Percentiles rank a stretch among this genome's conserved stretches.
Conservation (phyloP, 2,329 filamentous ascomycete species). For the Nemania sp. region DNA sequence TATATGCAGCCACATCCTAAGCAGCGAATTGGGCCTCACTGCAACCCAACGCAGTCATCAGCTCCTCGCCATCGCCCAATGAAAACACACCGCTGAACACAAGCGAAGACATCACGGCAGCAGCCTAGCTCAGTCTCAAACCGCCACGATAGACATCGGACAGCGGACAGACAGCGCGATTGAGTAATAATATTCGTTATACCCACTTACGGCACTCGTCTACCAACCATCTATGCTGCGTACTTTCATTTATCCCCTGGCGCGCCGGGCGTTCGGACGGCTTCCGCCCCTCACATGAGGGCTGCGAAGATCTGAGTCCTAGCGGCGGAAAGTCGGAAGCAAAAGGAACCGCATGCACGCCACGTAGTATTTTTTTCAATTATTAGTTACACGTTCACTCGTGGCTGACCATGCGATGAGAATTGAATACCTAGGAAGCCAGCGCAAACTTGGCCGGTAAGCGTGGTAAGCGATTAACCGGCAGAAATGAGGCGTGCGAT, state of each 20-base stretch:
- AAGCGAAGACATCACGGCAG: slow-evolving; percentile 12
- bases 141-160: slow-evolving; percentile 14
- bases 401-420: background rate
- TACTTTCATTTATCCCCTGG: slow-evolving; percentile 7
- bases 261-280: background rate
- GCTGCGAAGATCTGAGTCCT: background rate
- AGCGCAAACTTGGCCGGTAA: no score
- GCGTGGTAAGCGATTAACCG: background rate
- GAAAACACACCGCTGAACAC: slow-evolving; percentile 3
- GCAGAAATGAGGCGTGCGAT: no score
- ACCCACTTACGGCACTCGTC: background rate
- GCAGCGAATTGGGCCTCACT: slow-evolving; percentile 15
- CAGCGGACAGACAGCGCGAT: slow-evolving; percentile 4
- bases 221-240: background rate
- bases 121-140: slow-evolving; percentile 16
- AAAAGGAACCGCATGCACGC: background rate
- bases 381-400: background rate
- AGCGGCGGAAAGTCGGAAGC: background rate
- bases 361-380: background rate
- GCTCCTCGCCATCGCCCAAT: slow-evolving; percentile 12
- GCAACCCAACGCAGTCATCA: slow-evolving; percentile 15
- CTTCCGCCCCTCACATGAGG: background rate
- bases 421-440: background rate
- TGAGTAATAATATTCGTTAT: slow-evolving; percentile 1
- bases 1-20: slow-evolving; percentile 20